Evolutionary conservation across 2,329 filamentous ascomycete species (phyloP).

Genomic region (Colletotrichum sp.): DNA sequence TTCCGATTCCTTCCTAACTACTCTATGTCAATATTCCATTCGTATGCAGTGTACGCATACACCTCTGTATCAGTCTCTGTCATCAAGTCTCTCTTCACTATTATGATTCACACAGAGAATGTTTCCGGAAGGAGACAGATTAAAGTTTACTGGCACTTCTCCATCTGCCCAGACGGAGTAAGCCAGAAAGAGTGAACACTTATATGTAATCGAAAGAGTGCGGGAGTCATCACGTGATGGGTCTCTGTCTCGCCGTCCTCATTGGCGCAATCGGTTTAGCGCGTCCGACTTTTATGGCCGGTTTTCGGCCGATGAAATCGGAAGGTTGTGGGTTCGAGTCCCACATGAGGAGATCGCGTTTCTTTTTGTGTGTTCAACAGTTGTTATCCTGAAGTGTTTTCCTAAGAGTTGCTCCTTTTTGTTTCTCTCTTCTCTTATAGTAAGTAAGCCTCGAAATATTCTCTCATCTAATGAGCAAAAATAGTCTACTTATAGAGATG

Average conservation of each 20-base stretch:
- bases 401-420: neutral
- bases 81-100: neutral
- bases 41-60: no score
- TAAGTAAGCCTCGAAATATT: neutral
- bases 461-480: neutral
- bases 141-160: neutral
- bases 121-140: neutral
- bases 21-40: no score
- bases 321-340: conserved; percentile 17
- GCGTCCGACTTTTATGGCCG: conserved; percentile 8
- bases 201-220: fast-evolving
- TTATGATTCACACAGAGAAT: neutral
- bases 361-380: neutral
- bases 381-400: no score
- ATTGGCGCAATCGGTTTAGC: conserved; percentile 14
- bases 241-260: neutral
- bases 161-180: neutral
- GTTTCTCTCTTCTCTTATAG: neutral
- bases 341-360: neutral
- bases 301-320: neutral
- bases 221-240: neutral
- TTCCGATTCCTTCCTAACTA: no score
- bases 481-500: neutral
- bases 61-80: neutral
- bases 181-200: neutral